Conservation (phyloP, 768 basidiomycete species). For the Boletus insuetus region DNA sequence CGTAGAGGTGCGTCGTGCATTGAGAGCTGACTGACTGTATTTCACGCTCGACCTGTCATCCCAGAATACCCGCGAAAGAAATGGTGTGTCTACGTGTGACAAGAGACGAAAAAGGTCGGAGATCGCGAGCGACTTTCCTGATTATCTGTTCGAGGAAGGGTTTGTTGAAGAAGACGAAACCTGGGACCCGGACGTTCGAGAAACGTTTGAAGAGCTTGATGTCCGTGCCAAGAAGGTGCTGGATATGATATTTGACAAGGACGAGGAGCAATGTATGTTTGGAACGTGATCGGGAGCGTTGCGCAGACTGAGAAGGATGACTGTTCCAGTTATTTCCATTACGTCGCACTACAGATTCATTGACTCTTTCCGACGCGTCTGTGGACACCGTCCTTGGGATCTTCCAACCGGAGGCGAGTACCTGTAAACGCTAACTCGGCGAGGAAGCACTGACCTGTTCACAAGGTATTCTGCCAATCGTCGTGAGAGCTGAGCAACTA, state of each 20-base stretch:
- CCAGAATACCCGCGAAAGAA: conserved; percentile 66
- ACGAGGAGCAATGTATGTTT: conserved; percentile 46
- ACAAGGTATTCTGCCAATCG: conserved; percentile 26
- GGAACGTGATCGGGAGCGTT: not conserved
- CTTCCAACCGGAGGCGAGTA: conserved; percentile 64
- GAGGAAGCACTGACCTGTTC: not conserved
- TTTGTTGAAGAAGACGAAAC: conserved; percentile 63
- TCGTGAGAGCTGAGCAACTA: conserved; percentile 19
- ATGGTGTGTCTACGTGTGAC: conserved; percentile 72
- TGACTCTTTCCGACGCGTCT: conserved; percentile 47
- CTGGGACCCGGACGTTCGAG: conserved; percentile 56
- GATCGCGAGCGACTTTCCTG: conserved; percentile 47
- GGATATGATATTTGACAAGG: conserved; percentile 51
- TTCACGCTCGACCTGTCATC: not conserved
- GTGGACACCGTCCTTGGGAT: conserved; percentile 43
- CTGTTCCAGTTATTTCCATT: conserved; percentile 55
- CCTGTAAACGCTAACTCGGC: not conserved
- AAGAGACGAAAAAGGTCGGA: conserved; percentile 49
- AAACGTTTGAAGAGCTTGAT: conserved; percentile 46
- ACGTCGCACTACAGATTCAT: conserved; percentile 67
- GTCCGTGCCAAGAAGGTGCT: conserved; percentile 50
- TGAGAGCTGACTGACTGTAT: not conserved
- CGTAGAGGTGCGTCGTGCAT: conserved; percentile 48
- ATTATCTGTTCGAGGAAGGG: conserved; percentile 51
- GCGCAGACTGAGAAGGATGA: not conserved